Evolutionary conservation across 306 rosid genomes (phyloP).

Genomic region (Sesbania bispinosa): DNA sequence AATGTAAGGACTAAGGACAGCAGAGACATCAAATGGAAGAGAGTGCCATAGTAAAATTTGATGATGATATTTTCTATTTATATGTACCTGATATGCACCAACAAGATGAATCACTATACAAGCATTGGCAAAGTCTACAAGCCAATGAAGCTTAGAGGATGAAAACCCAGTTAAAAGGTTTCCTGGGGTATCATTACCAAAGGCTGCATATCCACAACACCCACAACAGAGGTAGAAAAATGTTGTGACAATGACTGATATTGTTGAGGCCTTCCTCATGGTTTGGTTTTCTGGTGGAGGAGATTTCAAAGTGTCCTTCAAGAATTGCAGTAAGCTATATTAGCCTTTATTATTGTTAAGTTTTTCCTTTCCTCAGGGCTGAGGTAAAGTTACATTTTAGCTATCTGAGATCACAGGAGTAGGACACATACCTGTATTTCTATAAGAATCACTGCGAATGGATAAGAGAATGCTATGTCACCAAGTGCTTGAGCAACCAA

Average conservation of each 20-base stretch:
- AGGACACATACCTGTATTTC: constrained; percentile 65
- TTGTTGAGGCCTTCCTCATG: constrained; percentile 59
- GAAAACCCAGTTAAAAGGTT: constrained; percentile 70
- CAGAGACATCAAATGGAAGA: background rate
- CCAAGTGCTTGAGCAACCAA: constrained; percentile 79
- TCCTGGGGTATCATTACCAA: constrained; percentile 67
- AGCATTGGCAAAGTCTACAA: constrained; percentile 64
- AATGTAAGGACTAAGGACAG: background rate
- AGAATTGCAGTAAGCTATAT: constrained; percentile 10
- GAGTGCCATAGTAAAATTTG: background rate
- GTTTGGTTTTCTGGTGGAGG: constrained; percentile 72
- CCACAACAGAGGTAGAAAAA: constrained; percentile 70
- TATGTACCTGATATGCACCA: constrained; percentile 77
- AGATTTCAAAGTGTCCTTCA: constrained; percentile 85
- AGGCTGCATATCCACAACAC: constrained; percentile 75
- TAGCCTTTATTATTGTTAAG: background rate
- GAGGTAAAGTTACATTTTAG: background rate
- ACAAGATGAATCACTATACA: constrained; percentile 74
- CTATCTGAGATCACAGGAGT: background rate
- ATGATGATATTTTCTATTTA: background rate
- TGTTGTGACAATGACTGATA: constrained; percentile 48
- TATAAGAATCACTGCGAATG: constrained; percentile 78
- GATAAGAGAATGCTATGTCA: constrained; percentile 86
- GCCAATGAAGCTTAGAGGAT: constrained; percentile 50
- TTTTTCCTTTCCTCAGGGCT: background rate